Percentiles rank a stretch among this genome's conserved stretches.
These are phyloP conservation scores for Silene uniflora DNA, from an alignment of 148 eudicot species.

Conservation along the genomic window DNA sequence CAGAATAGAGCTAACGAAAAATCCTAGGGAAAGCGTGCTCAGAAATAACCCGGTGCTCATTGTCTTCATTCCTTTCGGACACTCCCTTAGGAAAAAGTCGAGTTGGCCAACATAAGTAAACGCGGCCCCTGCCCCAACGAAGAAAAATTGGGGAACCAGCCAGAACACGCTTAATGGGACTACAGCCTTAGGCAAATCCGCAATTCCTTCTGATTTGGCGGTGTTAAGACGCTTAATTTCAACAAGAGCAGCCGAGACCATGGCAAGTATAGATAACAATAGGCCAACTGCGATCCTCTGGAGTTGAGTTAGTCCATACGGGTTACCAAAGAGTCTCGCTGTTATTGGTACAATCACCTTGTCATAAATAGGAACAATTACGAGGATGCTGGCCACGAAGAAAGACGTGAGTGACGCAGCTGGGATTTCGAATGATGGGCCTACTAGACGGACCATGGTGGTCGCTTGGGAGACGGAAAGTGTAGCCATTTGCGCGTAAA, in stretches of 20 bases:
- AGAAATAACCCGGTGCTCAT: conserved; percentile 87
- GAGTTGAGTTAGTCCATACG: conserved; percentile 62
- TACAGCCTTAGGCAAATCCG: conserved; percentile 20
- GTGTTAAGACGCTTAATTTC: conserved; percentile 55
- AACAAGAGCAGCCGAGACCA: conserved; percentile 61
- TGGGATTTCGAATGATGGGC: conserved; percentile 62
- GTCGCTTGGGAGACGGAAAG: conserved; percentile 89
- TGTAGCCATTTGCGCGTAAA: conserved; percentile 92
- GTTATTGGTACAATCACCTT: conserved; percentile 44
- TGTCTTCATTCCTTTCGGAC: conserved; percentile 95
- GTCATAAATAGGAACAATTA: conserved; percentile 73
- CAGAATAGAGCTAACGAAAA: conserved; percentile 63
- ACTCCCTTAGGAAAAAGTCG: conserved; percentile 84
- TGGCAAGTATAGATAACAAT: conserved; percentile 51
- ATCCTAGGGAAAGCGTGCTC: conserved; percentile 81
- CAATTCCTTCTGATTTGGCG: conserved; percentile 34
- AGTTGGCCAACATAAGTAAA: conserved; percentile 85
- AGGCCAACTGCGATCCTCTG: conserved; percentile 79
- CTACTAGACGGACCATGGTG: conserved; percentile 79
- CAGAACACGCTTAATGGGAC: conserved; percentile 68
- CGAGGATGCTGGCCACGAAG: conserved; percentile 71
- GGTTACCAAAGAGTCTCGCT: conserved; percentile 38
- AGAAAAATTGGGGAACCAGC: conserved; percentile 68
- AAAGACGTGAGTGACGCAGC: conserved; percentile 76
- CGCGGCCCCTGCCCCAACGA: conserved; percentile 90